These are phyloP conservation scores for Alternaria gaisen DNA, from an alignment of 2,329 filamentous ascomycete species.

Conservation along the genomic window DNA sequence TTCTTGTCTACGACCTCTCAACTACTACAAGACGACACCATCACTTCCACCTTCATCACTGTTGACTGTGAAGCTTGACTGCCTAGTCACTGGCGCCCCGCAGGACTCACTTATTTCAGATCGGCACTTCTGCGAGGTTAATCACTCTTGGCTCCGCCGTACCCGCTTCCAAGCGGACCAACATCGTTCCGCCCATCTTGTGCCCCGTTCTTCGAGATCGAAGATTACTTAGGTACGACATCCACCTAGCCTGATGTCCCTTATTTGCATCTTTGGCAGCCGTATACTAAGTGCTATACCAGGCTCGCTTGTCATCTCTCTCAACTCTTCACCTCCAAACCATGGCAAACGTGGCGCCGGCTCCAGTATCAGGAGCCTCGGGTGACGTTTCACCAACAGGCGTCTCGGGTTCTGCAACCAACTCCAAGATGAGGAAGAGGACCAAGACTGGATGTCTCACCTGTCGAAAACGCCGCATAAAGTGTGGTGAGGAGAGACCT, in stretches of 20 bases:
- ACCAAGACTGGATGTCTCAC: slow-evolving; percentile 95
- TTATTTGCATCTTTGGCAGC: not conserved
- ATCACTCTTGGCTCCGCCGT: slow-evolving; percentile 39
- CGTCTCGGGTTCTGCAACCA: slow-evolving; percentile 27
- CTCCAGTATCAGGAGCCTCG: slow-evolving; percentile 30
- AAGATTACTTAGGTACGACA: slow-evolving; percentile 13
- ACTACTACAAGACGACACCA: slow-evolving; percentile 21
- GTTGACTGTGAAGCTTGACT: slow-evolving; percentile 13
- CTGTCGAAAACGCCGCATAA: slow-evolving; percentile 93
- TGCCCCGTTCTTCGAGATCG: slow-evolving; percentile 10
- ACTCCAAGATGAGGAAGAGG: slow-evolving; percentile 57
- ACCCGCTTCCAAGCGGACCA: slow-evolving; percentile 30
- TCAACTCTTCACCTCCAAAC: slow-evolving; percentile 1
- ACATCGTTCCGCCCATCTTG: slow-evolving; percentile 31
- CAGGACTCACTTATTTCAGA: slow-evolving; percentile 32
- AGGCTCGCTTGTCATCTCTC: slow-evolving; percentile 7
- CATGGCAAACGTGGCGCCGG: slow-evolving; percentile 37
- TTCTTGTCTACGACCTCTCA: slow-evolving; percentile 23
- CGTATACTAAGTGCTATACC: slow-evolving; percentile 10
- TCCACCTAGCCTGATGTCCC: not conserved
- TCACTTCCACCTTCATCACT: slow-evolving; percentile 16
- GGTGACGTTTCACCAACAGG: slow-evolving; percentile 43
- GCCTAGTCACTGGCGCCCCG: slow-evolving; percentile 22
- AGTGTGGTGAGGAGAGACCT: slow-evolving; percentile 90
- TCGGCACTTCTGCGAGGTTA: slow-evolving; percentile 40